A percentile compares a stretch with the other conserved stretches of the same genome.
Evolutionary conservation across 1,139 yeast genomes (phyloP).

Genomic region (Suzukiozyma palmioleophila): DNA sequence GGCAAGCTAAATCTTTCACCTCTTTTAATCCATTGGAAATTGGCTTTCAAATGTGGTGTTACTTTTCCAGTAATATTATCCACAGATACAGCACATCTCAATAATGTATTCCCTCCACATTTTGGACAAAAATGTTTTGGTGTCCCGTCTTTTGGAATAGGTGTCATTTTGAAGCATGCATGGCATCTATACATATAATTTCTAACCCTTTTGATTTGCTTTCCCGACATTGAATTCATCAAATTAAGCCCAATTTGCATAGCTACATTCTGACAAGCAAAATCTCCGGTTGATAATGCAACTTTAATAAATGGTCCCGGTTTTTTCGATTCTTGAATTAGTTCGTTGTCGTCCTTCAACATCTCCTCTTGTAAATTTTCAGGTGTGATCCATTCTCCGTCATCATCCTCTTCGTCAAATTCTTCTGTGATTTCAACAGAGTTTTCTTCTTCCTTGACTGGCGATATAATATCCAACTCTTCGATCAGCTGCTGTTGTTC

Average conservation of each 20-base stretch:
- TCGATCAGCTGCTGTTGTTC: constrained; percentile 7
- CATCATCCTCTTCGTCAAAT: constrained; percentile 61
- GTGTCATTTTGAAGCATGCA: constrained; percentile 84
- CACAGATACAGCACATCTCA: constrained; percentile 87
- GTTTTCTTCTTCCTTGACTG: constrained; percentile 5
- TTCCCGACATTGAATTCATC: constrained; percentile 81
- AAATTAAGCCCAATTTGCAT: constrained; percentile 85
- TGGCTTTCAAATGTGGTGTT: constrained; percentile 85
- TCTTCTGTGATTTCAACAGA: constrained; percentile 31
- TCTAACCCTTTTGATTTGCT: constrained; percentile 78
- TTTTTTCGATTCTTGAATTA: constrained; percentile 28
- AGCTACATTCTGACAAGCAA: constrained; percentile 94
- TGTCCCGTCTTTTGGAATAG: constrained; percentile 69
- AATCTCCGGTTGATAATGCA: constrained; percentile 92
- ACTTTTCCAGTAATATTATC: constrained; percentile 75
- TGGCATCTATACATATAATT: constrained; percentile 95
- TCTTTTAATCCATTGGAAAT: constrained; percentile 90
- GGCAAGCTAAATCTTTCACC: constrained; percentile 78
- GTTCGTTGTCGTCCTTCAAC: constrained; percentile 56
- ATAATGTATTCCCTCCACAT: constrained; percentile 89
- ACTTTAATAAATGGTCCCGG: constrained; percentile 46
- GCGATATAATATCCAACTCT: constrained; percentile 5
- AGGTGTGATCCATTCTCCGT: constrained; percentile 95
- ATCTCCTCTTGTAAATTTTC: constrained; percentile 72
- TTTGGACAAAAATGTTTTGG: constrained; percentile 91